Base-by-base conservation (phyloP, 371 early-diverging fungal genomes). In the Mortierella sp. region DNA sequence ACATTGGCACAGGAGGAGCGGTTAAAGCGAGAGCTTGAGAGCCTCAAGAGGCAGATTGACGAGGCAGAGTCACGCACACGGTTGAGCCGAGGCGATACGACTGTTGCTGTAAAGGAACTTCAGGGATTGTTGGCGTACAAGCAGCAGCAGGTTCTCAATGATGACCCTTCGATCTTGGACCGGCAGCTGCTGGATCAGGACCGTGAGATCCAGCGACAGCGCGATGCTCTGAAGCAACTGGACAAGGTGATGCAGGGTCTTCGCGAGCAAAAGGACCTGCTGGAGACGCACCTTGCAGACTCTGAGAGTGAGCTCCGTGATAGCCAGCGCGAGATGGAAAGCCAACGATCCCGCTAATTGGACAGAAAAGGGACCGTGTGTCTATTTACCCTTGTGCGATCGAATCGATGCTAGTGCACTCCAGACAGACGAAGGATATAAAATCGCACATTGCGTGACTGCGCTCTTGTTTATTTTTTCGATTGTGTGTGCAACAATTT, bases 61-160 rank as follows among this genome's bases (percentile, higher is more conserved):
- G 81, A 81, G 19, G 86, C 82, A 5, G 85, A 86, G 66, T 72
- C 47, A 24, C 66, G 64, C 19, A 67, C 79, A 47, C 74, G 76
- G 19, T 55, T 72, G 41, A 74, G 52, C 24, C 74, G 76, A 34
- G 85, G 79, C n/a, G 82, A 73, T 13, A 69, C 76, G 0, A 52
- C 64, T 9, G 43, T 64, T 0, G 66, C 74, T 7, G 64, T 39
- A 66, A 73, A 71, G 31, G 86, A 86, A 55, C 75, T 81, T 16
- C 75, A 73, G 40, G 85, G 79, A 10, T 41, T 86, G 29, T 66
- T 81, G 44, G 85, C 76, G n/a, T 86, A 79, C 65, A 86, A 85
- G 44, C 85, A 86, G 45, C 79, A 81, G 50, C 74, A 79, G 65
- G 79, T 81, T 10, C 43, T 79, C 19, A 82, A 80, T 24, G 79